Base-by-base conservation (phyloP, 1,284 basidiomycete genomes). In the Sanghuangporus baumii region DNA sequence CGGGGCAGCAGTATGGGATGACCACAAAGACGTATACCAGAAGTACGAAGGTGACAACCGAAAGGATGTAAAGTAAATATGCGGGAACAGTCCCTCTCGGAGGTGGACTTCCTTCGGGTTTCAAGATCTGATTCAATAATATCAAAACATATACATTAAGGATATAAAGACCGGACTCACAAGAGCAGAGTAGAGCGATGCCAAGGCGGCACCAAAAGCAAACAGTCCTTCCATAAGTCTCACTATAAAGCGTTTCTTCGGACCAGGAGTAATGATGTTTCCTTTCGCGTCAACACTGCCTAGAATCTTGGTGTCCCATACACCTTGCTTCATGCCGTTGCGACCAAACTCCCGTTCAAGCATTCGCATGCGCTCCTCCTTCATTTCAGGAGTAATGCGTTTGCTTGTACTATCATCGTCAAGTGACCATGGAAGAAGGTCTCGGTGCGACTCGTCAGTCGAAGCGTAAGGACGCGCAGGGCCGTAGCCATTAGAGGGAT, bases 321-420 rank as follows among this genome's bases (percentile, higher is more conserved):
- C 77, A n/a, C 68, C 70, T 36, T 70, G 69, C 3, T 64, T 63
- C 23, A 65, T 64, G 52, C 67, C 65, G 12, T 68, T 71, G 52
- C 73, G 73, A 6, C 68, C 70, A 71, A 88, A 89, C 67, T 88
- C 85, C 14, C 79, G 76, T 69, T 88, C 83, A 8, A 89, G 76
- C 85, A 88, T 87, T 3, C 85, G 79, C 67, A 88, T 77, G 18
- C 87, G 78, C 66, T 88, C 86, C 71, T 86, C 83, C 69, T 87
- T 88, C 54, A 83, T 73, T 11, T 77, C 72, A 3, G 79, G 74
- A 64, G 83, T 78, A 2, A 87, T 67, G 1, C 76, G 73, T 0
- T 73, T 69, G 31, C 71, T 73, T 66, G 75, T 74, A 1, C 59
- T 59, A 50, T 77, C 74, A n/a, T 59, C 59, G 16, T 55, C 54